A percentile compares a stretch with the other conserved stretches of the same genome.
phyloP scores from a whole-genome alignment of 2,329 filamentous ascomycete species.

The Bipolaris oryzae region DNA sequence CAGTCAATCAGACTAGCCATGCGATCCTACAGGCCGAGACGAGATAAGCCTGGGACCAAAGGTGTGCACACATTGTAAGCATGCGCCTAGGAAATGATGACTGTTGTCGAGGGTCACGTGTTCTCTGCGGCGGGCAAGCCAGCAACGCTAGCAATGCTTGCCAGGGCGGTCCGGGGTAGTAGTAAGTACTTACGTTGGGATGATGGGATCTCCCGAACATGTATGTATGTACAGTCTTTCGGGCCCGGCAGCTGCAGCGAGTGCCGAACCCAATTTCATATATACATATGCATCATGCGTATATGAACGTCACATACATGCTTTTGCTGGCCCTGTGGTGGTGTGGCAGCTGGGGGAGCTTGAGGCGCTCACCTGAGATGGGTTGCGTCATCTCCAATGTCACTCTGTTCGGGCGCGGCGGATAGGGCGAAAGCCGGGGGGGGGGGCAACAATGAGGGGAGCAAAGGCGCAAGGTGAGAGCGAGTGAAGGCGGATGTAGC shows the following conservation, averaged over 20 bases:
- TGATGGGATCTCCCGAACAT: neutral
- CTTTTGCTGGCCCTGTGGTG: neutral
- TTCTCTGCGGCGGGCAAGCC: neutral
- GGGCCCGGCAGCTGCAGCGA: slow-evolving; percentile 19
- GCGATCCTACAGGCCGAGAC: neutral
- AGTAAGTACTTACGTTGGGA: neutral
- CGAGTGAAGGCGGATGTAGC: neutral
- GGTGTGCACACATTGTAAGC: neutral
- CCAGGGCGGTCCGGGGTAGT: slow-evolving; percentile 1
- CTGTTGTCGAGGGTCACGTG: neutral
- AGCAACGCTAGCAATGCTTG: neutral
- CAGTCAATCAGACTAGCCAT: slow-evolving; percentile 1
- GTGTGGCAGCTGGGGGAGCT: slow-evolving; percentile 12
- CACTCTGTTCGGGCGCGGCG: too few relatives aligned
- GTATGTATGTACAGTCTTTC: slow-evolving; percentile 23
- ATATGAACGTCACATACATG: too few relatives aligned
- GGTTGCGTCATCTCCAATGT: slow-evolving; percentile 1
- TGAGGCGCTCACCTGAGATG: slow-evolving; percentile 17
- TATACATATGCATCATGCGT: neutral
- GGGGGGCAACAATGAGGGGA: slow-evolving; percentile 17
- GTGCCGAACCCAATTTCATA: neutral
- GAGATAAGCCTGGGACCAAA: neutral
- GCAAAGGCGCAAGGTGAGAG: neutral
- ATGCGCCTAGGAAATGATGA: too few relatives aligned
- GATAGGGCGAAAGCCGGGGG: too few relatives aligned